These are phyloP conservation scores for Plenodomus biglobosus DNA, from an alignment of 2,329 filamentous ascomycete species.

Conservation along the genomic window DNA sequence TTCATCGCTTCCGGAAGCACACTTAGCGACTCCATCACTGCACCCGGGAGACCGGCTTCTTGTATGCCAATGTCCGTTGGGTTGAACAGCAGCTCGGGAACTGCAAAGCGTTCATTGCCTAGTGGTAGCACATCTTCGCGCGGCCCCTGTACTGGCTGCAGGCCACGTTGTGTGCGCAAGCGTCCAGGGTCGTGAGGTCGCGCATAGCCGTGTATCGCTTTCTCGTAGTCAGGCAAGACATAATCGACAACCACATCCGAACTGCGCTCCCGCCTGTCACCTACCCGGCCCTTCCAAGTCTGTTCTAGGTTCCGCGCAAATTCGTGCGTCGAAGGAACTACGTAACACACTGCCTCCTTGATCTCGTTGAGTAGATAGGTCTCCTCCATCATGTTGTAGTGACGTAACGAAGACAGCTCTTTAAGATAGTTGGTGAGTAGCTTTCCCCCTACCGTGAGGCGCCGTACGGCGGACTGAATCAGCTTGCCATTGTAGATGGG, in stretches of 20 bases:
- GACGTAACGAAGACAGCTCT: constrained; percentile 82
- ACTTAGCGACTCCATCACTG: constrained; percentile 77
- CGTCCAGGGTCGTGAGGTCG: constrained; percentile 75
- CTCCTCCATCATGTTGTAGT: constrained; percentile 95
- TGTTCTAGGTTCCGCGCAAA: constrained; percentile 77
- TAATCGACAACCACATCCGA: constrained; percentile 78
- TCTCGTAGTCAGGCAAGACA: constrained; percentile 79
- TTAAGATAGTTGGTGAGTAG: constrained; percentile 91
- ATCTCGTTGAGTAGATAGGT: constrained; percentile 93
- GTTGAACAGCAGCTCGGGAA: constrained; percentile 87
- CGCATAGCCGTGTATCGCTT: constrained; percentile 65
- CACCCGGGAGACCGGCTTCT: constrained; percentile 78
- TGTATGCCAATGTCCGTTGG: constrained; percentile 83
- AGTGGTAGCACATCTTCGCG: constrained; percentile 81
- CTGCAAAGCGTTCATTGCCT: constrained; percentile 86
- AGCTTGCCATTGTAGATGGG: constrained; percentile 80
- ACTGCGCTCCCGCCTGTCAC: constrained; percentile 57
- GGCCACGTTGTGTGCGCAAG: constrained; percentile 53
- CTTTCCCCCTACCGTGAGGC: constrained; percentile 90
- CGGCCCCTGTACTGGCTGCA: constrained; percentile 52
- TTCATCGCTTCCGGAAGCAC: constrained; percentile 78
- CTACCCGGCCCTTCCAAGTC: constrained; percentile 69
- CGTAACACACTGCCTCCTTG: constrained; percentile 86
- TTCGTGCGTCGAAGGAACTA: constrained; percentile 62
- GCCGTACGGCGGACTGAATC: constrained; percentile 76